A percentile compares a stretch with the other conserved stretches of the same genome.
Conservation (phyloP, 345 rosid species). For the Gossypium sturtianum region DNA sequence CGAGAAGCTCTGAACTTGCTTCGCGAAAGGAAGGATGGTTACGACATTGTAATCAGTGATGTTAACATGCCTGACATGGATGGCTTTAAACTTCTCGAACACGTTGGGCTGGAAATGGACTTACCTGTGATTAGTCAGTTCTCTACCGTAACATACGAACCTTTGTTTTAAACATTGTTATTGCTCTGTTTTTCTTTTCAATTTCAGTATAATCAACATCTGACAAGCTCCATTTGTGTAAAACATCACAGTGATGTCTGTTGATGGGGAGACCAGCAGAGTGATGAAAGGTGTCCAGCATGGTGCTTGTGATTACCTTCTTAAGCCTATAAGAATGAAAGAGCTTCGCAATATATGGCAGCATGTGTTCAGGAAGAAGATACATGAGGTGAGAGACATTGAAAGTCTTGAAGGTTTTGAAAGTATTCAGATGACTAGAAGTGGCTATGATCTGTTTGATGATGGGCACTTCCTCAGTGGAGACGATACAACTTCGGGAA, state of each 20-base stretch:
- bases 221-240: slow-evolving; percentile 18
- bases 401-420: slow-evolving; percentile 55
- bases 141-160: slow-evolving; percentile 19
- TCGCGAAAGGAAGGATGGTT: slow-evolving; percentile 85
- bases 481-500: slow-evolving; percentile 48
- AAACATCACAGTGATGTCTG: slow-evolving; percentile 77
- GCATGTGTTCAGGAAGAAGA: slow-evolving; percentile 80
- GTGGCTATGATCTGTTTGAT: slow-evolving; percentile 41
- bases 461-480: slow-evolving; percentile 47
- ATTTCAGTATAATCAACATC: slow-evolving; percentile 16
- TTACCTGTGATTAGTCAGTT: slow-evolving; percentile 92
- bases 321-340: slow-evolving; percentile 94
- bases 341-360: slow-evolving; percentile 98
- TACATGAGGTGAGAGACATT: slow-evolving; percentile 70
- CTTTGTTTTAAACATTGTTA: slow-evolving; percentile 14
- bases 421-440: slow-evolving; percentile 40
- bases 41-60: slow-evolving; percentile 88
- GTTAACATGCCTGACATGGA: slow-evolving; percentile 99
- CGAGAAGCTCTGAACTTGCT: slow-evolving; percentile 76
- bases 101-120: slow-evolving; percentile 92
- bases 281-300: slow-evolving; percentile 97
- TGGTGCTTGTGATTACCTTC: slow-evolving; percentile 94
- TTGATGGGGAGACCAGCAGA: slow-evolving; percentile 86
- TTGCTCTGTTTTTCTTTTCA: background rate
- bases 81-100: slow-evolving; percentile 93